phyloP scores from a whole-genome alignment of 148 eudicot species.

The Rhododendron ovatum region DNA sequence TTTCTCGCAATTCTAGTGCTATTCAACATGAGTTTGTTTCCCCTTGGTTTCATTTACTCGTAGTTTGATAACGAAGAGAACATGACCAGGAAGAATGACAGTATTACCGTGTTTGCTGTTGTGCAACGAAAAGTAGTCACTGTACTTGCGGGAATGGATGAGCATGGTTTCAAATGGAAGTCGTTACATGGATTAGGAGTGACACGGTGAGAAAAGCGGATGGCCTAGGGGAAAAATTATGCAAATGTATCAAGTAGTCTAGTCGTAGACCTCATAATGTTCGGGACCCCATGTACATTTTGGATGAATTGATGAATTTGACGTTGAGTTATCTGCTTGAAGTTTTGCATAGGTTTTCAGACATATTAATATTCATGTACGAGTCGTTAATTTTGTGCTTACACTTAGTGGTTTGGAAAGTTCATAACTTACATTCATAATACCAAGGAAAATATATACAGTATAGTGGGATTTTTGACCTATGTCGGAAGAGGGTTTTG shows the following conservation, averaged over 20 bases:
- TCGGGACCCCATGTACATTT: not conserved
- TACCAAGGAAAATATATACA: not conserved
- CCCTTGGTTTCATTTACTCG: not conserved
- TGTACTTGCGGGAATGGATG: not conserved
- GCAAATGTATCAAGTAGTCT: not conserved
- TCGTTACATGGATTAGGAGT: not conserved
- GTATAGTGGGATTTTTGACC: not conserved
- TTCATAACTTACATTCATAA: not conserved
- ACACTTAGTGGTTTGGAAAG: not conserved
- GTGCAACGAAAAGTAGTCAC: not conserved
- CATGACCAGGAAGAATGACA: not conserved
- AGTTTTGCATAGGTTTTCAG: not conserved
- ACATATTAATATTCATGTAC: not conserved
- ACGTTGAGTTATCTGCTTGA: not conserved
- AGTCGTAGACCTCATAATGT: not conserved
- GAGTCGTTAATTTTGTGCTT: not conserved
- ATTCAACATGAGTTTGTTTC: not conserved
- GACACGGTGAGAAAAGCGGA: not conserved
- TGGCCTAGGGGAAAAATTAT: not conserved
- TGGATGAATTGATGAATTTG: not conserved
- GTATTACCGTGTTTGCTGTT: not conserved
- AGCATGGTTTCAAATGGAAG: not conserved
- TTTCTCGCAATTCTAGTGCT: not conserved
- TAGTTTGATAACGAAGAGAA: not conserved
- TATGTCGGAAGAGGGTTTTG: not conserved